Evolutionary conservation across 2,329 filamentous ascomycete genomes (phyloP).

Genomic region (Xylaria arbuscula): DNA sequence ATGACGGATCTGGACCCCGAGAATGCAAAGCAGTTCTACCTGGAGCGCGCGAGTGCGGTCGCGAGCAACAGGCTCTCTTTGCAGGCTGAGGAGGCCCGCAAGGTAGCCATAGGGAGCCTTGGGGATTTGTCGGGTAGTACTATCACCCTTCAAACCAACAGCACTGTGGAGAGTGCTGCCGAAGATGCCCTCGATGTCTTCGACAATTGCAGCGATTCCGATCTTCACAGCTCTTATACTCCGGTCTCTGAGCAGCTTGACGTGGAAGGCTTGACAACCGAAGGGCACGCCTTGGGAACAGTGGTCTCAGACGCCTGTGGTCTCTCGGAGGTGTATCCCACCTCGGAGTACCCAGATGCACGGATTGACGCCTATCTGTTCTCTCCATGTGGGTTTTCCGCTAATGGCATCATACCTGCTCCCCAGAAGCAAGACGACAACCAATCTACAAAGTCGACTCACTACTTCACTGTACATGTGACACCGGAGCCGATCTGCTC

Average conservation of each 20-base stretch:
- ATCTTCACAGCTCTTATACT: conserved; percentile 66
- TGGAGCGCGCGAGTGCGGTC: conserved; percentile 83
- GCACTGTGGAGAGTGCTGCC: conserved; percentile 52
- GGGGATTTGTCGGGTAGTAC: conserved; percentile 67
- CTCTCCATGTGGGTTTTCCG: conserved; percentile 95
- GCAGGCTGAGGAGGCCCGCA: conserved; percentile 71
- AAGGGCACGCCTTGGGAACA: conserved; percentile 92
- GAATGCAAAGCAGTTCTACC: conserved; percentile 77
- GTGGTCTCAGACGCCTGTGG: conserved; percentile 92
- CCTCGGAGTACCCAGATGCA: conserved; percentile 87
- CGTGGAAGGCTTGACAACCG: conserved; percentile 83
- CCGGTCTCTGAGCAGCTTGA: conserved; percentile 68
- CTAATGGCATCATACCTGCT: conserved; percentile 92
- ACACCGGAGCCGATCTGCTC: conserved; percentile 97
- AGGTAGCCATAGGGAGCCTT: conserved; percentile 68
- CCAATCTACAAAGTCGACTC: conserved; percentile 66
- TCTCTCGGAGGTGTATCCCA: conserved; percentile 88
- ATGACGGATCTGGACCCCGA: conserved; percentile 78
- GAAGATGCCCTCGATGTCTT: conserved; percentile 84
- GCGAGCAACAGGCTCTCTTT: conserved; percentile 82
- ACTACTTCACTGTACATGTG: conserved; percentile 99
- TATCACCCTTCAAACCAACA: conserved; percentile 52
- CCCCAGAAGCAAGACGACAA: conserved; percentile 63
- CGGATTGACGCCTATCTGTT: conserved; percentile 97
- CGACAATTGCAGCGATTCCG: conserved; percentile 68